phyloP scores from a whole-genome alignment of 208 protist species.

The Trypanosoma platydactyli region DNA sequence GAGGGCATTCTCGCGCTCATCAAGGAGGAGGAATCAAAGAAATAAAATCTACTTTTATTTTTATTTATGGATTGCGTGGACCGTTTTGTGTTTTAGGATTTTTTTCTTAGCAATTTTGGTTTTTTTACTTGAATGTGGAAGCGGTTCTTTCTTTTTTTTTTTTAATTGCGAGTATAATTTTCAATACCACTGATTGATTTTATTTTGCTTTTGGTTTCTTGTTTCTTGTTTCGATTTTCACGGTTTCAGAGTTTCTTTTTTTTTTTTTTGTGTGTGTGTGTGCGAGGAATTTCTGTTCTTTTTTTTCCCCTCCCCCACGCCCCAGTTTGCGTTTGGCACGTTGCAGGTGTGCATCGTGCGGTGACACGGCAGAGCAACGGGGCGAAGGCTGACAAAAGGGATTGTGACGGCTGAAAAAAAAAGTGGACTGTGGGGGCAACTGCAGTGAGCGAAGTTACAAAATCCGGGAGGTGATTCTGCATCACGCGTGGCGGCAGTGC shows the following conservation, averaged over 20 bases:
- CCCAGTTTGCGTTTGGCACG: too few species aligned
- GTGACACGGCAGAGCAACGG: too few species aligned
- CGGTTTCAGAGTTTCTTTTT: slow-evolving; percentile 2
- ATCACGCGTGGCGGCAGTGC: too few species aligned
- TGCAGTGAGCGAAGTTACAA: too few species aligned
- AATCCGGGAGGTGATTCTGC: too few species aligned
- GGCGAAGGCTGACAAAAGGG: too few species aligned
- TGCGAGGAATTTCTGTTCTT: too few species aligned
- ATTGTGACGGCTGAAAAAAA: too few species aligned
- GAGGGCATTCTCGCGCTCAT: slow-evolving; percentile 63
- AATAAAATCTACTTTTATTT: slow-evolving; percentile 1
- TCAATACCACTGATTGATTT: not conserved
- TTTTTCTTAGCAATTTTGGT: slow-evolving; percentile 1
- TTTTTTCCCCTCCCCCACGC: too few species aligned
- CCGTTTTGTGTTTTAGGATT: slow-evolving; percentile 6
- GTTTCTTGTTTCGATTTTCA: not conserved
- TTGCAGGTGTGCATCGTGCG: too few species aligned
- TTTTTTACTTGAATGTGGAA: slow-evolving; percentile 1
- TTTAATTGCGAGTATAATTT: not conserved
- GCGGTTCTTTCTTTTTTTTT: slow-evolving; percentile 17
- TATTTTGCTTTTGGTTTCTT: slow-evolving; percentile 4
- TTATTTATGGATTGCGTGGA: not conserved
- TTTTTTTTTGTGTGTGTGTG: too few species aligned
- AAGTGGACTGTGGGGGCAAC: too few species aligned
- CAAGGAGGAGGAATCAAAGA: slow-evolving; percentile 39